Evolutionary conservation across 2,329 filamentous ascomycete species (phyloP).

Genomic region (Aspergillus uvarum): DNA sequence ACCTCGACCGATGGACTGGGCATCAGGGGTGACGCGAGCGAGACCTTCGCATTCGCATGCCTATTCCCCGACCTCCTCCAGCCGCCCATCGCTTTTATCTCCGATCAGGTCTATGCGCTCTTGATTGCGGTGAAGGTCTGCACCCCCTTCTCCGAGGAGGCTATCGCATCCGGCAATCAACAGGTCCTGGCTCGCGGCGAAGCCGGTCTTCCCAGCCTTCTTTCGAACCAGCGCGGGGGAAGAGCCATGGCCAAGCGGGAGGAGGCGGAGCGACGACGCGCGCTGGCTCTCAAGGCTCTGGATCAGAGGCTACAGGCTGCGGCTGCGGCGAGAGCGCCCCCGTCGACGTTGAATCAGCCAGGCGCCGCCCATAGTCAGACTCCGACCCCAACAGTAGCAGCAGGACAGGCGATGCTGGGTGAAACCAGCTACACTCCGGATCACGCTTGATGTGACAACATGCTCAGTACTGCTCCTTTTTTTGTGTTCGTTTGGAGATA

Average conservation of each 20-base stretch:
- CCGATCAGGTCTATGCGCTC: constrained; percentile 70
- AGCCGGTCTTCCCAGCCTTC: constrained; percentile 59
- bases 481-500: neutral
- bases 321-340: constrained; percentile 54
- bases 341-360: constrained; percentile 33
- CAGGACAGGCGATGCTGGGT: constrained; percentile 61
- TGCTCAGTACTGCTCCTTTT: constrained; percentile 4
- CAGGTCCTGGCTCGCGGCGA: constrained; percentile 67
- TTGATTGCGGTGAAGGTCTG: constrained; percentile 76
- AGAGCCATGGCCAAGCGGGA: constrained; percentile 69
- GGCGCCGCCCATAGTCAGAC: constrained; percentile 42
- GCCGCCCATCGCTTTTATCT: constrained; percentile 70
- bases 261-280: constrained; percentile 86
- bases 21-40: constrained; percentile 86
- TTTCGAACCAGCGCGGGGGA: constrained; percentile 51
- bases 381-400: constrained; percentile 55
- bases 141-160: constrained; percentile 79
- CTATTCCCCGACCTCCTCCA: constrained; percentile 89
- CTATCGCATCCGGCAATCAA: constrained; percentile 71
- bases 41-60: constrained; percentile 92
- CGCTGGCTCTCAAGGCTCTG: constrained; percentile 83
- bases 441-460: constrained; percentile 37
- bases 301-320: constrained; percentile 91
- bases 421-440: constrained; percentile 71
- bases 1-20: constrained; percentile 54